Conservation (phyloP, 352 stramenopile genomes). For the Phytophthora uliginosa region DNA sequence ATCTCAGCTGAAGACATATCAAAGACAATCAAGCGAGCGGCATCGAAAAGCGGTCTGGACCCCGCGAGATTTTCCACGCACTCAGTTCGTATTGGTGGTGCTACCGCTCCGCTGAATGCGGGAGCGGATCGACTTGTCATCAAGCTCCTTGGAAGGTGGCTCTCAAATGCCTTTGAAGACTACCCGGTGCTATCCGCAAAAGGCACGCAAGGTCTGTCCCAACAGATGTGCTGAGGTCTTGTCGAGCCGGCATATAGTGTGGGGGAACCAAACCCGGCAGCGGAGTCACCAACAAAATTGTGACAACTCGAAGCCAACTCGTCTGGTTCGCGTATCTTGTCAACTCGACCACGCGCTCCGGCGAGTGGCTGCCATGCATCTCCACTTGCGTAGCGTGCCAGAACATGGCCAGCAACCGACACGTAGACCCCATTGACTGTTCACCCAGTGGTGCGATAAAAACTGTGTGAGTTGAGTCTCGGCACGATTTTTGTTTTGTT, state of each 20-base stretch:
- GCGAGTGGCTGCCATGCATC: not conserved
- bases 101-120: no score
- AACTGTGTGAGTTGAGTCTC: not conserved
- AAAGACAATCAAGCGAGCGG: no score
- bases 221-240: not conserved
- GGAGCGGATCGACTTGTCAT: no score
- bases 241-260: not conserved
- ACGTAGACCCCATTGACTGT: not conserved
- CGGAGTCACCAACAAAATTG: not conserved
- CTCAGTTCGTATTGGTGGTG: no score
- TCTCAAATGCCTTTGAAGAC: no score
- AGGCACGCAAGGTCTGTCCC: not conserved
- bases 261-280: not conserved
- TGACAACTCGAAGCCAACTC: not conserved
- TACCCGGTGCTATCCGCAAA: not conserved
- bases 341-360: not conserved
- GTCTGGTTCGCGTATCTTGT: not conserved
- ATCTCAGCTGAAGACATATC: no score
- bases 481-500: not conserved
- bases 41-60: no score
- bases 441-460: not conserved
- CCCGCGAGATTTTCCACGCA: no score
- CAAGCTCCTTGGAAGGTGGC: no score
- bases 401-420: not conserved
- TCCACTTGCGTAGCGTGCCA: not conserved